A percentile compares a stretch with the other conserved stretches of the same genome.
These are phyloP conservation scores for Phaeosphaeriaceae sp. DNA, from an alignment of 2,329 filamentous ascomycete species.

Conservation along the genomic window DNA sequence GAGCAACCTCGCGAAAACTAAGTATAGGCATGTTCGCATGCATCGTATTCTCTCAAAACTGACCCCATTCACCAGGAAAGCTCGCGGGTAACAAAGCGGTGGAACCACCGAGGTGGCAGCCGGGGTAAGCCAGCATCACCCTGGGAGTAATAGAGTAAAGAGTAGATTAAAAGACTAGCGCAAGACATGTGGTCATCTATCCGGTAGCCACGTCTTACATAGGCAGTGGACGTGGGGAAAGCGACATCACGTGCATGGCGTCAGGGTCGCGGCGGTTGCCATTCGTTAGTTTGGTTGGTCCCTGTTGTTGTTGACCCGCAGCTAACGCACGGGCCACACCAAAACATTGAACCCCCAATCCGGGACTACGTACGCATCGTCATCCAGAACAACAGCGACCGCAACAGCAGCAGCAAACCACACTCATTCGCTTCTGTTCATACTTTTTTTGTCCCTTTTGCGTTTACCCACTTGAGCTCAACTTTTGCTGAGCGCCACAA, in stretches of 20 bases:
- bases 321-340: slow-evolving; percentile 23
- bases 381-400: slow-evolving; percentile 21
- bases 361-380: slow-evolving; percentile 25
- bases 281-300: slow-evolving; percentile 14
- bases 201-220: background rate
- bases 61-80: too few species aligned
- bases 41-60: too few species aligned
- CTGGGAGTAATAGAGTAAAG: background rate
- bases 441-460: too few species aligned
- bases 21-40: too few species aligned
- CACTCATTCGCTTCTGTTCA: too few species aligned
- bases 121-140: background rate
- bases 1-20: too few species aligned
- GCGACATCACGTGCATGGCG: slow-evolving; percentile 20
- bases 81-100: too few species aligned
- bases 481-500: slow-evolving; percentile 26
- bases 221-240: too few species aligned
- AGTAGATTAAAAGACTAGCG: background rate
- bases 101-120: too few species aligned
- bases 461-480: background rate
- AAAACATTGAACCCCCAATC: slow-evolving; percentile 17
- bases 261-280: slow-evolving; percentile 29
- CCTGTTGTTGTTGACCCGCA: slow-evolving; percentile 38
- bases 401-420: background rate
- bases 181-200: background rate